Percentiles rank a stretch among this genome's conserved stretches.
phyloP scores from a whole-genome alignment of 2,329 filamentous ascomycete species.

The Domatiomyces globalis region DNA sequence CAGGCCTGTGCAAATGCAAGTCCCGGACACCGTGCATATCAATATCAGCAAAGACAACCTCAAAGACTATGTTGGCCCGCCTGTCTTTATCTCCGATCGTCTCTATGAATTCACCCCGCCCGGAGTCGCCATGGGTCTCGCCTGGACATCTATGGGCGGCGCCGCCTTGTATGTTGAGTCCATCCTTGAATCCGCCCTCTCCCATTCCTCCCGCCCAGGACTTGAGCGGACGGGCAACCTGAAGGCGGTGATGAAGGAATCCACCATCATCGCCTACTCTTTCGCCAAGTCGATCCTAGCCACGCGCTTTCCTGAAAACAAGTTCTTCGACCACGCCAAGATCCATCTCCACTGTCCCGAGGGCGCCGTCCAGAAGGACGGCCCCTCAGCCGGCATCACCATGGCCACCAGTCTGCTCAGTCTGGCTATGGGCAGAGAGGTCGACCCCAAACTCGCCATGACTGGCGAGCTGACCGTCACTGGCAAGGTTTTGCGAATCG shows the following conservation, averaged over 20 bases:
- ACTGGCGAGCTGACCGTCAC: constrained; percentile 94
- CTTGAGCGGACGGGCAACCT: constrained; percentile 90
- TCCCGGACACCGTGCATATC: constrained; percentile 78
- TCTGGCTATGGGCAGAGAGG: constrained; percentile 60
- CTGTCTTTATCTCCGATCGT: constrained; percentile 87
- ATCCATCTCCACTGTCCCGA: constrained; percentile 95
- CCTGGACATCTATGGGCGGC: constrained; percentile 95
- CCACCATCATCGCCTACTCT: constrained; percentile 84
- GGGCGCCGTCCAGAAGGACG: constrained; percentile 90
- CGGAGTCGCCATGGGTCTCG: constrained; percentile 92
- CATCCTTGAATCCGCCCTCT: constrained; percentile 73
- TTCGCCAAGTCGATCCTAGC: constrained; percentile 86
- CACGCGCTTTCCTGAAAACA: constrained; percentile 71
- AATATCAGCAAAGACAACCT: constrained; percentile 77
- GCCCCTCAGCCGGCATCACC: constrained; percentile 81
- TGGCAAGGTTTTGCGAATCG: constrained; percentile 89
- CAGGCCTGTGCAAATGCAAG: constrained; percentile 39
- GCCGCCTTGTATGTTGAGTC: constrained; percentile 95
- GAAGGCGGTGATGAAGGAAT: constrained; percentile 97
- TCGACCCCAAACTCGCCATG: constrained; percentile 87
- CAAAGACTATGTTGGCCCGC: constrained; percentile 92
- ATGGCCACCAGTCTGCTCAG: constrained; percentile 92
- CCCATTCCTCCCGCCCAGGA: constrained; percentile 57
- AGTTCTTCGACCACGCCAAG: constrained; percentile 90
- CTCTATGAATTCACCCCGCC: constrained; percentile 87